Percentiles rank a stretch among this genome's conserved stretches.
Evolutionary conservation across 2,329 filamentous ascomycete species (phyloP).

Genomic region (Colletotrichum simmondsii): DNA sequence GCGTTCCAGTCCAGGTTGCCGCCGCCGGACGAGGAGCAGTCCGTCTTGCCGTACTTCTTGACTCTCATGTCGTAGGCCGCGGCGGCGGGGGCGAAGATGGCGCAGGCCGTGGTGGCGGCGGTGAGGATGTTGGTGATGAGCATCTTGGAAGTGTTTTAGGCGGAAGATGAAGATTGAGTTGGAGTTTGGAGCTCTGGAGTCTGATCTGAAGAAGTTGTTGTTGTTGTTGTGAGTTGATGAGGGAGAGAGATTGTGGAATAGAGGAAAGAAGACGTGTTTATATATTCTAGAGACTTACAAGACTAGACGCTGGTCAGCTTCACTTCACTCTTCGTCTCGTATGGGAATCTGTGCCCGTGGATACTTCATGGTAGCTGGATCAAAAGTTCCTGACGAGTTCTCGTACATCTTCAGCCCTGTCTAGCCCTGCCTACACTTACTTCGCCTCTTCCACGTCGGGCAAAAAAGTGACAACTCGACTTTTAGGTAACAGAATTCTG

Average conservation of each 20-base stretch:
- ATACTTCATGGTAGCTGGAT: background rate
- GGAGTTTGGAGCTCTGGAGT: background rate
- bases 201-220: background rate
- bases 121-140: conserved; percentile 5
- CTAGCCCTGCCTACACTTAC: background rate
- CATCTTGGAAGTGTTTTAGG: background rate
- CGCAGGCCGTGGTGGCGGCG: background rate
- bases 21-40: background rate
- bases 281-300: background rate
- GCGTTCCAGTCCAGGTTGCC: background rate
- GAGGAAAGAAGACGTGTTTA: background rate
- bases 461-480: background rate
- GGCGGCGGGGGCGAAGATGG: background rate
- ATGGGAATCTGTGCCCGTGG: background rate
- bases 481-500: too few relatives aligned
- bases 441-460: background rate
- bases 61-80: background rate
- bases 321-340: background rate
- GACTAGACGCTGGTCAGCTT: background rate
- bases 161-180: background rate
- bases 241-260: background rate
- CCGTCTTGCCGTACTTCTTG: background rate
- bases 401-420: background rate
- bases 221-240: background rate
- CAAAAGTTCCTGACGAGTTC: background rate